Evolutionary conservation across 371 early-diverging fungal species (phyloP), one percentile per base, ranked within the genome.

Genomic region (Circinella umbellata): DNA sequence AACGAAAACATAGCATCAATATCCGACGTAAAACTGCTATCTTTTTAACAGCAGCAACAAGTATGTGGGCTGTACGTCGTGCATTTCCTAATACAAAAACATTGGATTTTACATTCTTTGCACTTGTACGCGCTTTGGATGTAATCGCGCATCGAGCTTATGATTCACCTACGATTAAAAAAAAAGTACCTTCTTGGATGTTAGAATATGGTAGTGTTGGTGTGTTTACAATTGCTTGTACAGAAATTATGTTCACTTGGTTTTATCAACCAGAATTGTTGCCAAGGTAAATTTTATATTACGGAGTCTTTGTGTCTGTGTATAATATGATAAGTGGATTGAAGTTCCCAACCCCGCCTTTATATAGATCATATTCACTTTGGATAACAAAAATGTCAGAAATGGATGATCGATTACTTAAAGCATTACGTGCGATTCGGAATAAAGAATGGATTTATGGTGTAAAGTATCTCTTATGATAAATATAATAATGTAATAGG

Each of bases 221-320:
- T 18, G 85, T 88, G 10, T 89, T 91, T 70, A 80, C 87, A 42
- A 14, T 86, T 37, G 80, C 85, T 8, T 85, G 86, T 61, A 83
- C 89, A 20, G 87, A 90, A 69, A 90, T 90, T 64, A 89, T 91
- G 82, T 89, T 79, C 63, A 81, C 88, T 8, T 91, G 89, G 89
- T 72, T 91, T 54, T 90, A 81, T 70, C 86, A 76, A 37, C 86
- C 87, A 0, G 42, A 74, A 27, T 73, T 86, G n/a, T 51, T 88
- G 53, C 88, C 88, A 68, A 85, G 80, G 87, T 88, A 80, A 42
- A 9, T 42, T 9, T 9, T 42, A 11, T 42, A 42, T 42, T 27
- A 27, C 27, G 27, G 27, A 27, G 27, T 27, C 62, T 63, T 34
- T 67, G 11, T 42, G 42, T 42, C 27, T 27, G 2, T 27, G 27